Percentiles rank a stretch among this genome's conserved stretches.
Conservation (phyloP, 1,284 basidiomycete genomes). For the Blastosporella zonata region DNA sequence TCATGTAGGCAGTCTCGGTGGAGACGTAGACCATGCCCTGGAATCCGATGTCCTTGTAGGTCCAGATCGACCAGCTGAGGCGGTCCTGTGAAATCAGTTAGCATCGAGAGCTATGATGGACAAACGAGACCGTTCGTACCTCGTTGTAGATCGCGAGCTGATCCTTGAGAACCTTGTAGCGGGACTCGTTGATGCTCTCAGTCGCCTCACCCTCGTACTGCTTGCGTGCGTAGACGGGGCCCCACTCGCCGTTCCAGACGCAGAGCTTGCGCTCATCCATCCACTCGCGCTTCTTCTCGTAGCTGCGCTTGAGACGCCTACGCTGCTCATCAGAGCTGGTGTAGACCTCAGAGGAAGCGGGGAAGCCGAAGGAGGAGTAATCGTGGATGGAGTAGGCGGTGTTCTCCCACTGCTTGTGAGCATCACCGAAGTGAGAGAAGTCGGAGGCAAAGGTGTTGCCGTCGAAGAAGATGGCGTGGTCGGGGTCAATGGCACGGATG, state of each 20-base stretch:
- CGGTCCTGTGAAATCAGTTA: constrained; percentile 43
- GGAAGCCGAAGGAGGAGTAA: constrained; percentile 71
- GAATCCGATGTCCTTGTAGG: constrained; percentile 87
- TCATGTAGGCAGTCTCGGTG: constrained; percentile 68
- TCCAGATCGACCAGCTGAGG: constrained; percentile 81
- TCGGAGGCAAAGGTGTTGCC: constrained; percentile 78
- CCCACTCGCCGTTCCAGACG: constrained; percentile 79
- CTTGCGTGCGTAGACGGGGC: constrained; percentile 59
- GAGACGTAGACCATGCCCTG: constrained; percentile 80
- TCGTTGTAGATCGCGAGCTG: constrained; percentile 72
- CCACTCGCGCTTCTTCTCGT: constrained; percentile 69
- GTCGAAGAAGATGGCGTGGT: constrained; percentile 68
- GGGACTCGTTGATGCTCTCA: constrained; percentile 62
- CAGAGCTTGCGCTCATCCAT: constrained; percentile 63
- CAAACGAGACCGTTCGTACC: constrained; percentile 28
- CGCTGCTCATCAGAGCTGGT: constrained; percentile 52
- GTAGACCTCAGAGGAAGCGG: constrained; percentile 57
- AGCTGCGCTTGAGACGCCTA: constrained; percentile 48
- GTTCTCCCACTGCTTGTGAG: constrained; percentile 54
- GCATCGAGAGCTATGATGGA: neutral
- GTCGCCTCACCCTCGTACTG: constrained; percentile 58
- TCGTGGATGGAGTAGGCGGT: constrained; percentile 79
- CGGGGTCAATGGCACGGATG: constrained; percentile 60
- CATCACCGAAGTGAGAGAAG: constrained; percentile 68
- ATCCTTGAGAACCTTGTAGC: constrained; percentile 67